Evolutionary conservation across 2,329 filamentous ascomycete species (phyloP), one percentile per base, ranked within the genome.

Genomic region (Penicillium sp.): DNA sequence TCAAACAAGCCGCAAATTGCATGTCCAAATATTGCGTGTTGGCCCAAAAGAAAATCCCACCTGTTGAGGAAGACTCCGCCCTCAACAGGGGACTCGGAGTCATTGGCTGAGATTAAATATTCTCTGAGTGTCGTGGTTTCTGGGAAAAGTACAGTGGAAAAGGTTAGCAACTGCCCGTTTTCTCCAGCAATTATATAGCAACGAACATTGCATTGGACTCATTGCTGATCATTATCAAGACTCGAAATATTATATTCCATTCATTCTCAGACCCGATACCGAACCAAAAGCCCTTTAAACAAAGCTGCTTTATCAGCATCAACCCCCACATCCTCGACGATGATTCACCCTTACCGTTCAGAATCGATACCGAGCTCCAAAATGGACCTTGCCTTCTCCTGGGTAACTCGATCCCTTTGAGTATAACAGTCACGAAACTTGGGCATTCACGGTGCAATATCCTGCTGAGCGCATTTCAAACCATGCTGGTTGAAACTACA

Each of bases 401-500:
- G 1, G 46, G 50, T 7, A 35, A 52, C 8, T 46, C 56, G 3
- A 55, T 64, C 7, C 55, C 61, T 10, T 47, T 64, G 6, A 39
- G n/a, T 2, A 53, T 65, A 15, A 34, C 54, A 9, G 15, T 65
- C 5, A 56, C 45, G 0, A 57, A 55, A 21, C 34, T 55, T 21
- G 41, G 31, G 9, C 31, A 42, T 7, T 9, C 39, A 16, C 9
- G 18, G 3, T 49, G 50, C 31, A 25, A 31, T n/a, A 25, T 60
- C 32, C 27, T 44, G 3, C 21, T 64, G 16, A 50, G 54, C 27
- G 55, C 57, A 27, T 64, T 65, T 21, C 62, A 65, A 21, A 50
- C 60, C 7, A 60, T 64, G 61, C 50, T 65, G 13, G 37, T 63
- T 6, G 61, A 64, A 46, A 60, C 44, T 6, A 64, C 60, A 12